Conservation (phyloP, 139 green algal species). For the Chlorella sp. region DNA sequence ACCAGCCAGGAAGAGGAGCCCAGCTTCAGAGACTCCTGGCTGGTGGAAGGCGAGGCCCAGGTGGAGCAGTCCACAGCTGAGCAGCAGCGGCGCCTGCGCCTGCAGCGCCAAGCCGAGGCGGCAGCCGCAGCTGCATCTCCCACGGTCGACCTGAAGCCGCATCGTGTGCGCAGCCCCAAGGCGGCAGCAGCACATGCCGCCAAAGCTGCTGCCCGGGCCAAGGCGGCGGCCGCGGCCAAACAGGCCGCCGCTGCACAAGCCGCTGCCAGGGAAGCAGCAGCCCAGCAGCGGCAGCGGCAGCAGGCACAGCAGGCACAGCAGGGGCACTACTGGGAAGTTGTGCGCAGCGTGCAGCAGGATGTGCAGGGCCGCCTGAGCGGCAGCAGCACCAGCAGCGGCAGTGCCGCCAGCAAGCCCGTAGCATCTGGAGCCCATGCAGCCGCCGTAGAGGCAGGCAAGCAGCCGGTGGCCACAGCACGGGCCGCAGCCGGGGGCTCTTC, state of each 20-base stretch:
- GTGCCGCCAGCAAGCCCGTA: neutral
- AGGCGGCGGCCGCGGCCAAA: neutral
- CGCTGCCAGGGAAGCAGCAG: neutral
- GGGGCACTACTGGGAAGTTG: constrained; percentile 32
- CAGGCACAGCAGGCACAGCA: neutral
- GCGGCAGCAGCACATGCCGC: neutral
- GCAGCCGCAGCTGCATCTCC: neutral
- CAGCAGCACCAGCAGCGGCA: neutral
- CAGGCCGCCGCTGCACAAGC: neutral
- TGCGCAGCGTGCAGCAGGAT: constrained; percentile 24
- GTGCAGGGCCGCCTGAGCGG: neutral
- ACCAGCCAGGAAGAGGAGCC: constrained; percentile 20
- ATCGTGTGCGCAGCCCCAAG: neutral
- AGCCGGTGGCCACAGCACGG: neutral
- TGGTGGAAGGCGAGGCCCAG: constrained; percentile 2
- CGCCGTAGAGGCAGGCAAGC: neutral
- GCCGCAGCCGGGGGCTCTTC: neutral
- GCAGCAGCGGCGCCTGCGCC: neutral
- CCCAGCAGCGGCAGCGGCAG: neutral
- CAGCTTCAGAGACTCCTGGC: constrained; percentile 40
- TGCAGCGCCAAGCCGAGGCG: neutral
- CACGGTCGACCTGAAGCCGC: constrained; percentile 8
- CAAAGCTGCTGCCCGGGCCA: neutral
- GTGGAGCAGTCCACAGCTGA: neutral
- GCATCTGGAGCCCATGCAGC: no score